A percentile compares a stretch with the other conserved stretches of the same genome.
Evolutionary conservation across 2,329 filamentous ascomycete genomes (phyloP).

Genomic region (Phyllosticta citribraziliensis): DNA sequence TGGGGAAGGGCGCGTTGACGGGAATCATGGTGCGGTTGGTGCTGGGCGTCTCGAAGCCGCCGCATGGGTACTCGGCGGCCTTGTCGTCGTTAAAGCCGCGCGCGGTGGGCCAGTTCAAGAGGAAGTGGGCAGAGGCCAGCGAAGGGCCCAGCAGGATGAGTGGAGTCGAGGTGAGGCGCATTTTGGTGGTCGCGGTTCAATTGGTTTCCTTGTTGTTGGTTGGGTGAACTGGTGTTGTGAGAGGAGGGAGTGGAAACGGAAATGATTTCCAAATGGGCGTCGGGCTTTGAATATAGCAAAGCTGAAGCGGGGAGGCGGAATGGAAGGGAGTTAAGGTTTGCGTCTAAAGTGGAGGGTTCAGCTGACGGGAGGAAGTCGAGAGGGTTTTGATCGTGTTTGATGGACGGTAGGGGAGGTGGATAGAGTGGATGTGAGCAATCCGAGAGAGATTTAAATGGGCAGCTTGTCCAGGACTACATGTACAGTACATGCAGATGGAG

Average conservation of each 20-base stretch:
- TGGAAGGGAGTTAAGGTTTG: not conserved
- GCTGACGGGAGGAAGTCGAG: not conserved
- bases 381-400: not conserved
- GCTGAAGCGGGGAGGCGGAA: not conserved
- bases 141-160: constrained; percentile 37
- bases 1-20: constrained; percentile 39
- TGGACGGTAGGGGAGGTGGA: not conserved
- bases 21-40: constrained; percentile 40
- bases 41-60: constrained; percentile 36
- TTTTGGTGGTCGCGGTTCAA: constrained; percentile 17
- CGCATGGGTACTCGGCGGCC: constrained; percentile 40
- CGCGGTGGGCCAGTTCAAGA: constrained; percentile 41
- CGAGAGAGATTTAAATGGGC: not conserved
- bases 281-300: not conserved
- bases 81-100: constrained; percentile 42
- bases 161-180: constrained; percentile 11
- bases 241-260: not conserved
- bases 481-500: not conserved
- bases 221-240: not conserved
- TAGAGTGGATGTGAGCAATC: not conserved
- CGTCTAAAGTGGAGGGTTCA: not conserved
- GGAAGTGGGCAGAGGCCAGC: constrained; percentile 45
- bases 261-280: not conserved
- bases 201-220: constrained; percentile 13
- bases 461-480: not conserved